Conservation (phyloP, 1,284 basidiomycete genomes). For the Paramarasmius palmivorus region DNA sequence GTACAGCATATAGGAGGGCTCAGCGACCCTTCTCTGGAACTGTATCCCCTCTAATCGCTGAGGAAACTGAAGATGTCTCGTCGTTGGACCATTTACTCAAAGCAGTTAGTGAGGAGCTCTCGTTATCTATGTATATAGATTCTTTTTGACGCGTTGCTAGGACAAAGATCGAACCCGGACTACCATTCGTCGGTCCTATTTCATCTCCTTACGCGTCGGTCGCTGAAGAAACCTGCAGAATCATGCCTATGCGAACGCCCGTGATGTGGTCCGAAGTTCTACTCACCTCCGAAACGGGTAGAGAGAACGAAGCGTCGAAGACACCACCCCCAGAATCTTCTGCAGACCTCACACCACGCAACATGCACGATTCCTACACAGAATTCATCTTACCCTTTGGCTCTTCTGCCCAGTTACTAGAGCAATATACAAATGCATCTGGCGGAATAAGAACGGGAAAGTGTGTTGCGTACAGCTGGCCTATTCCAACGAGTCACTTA, state of each 20-base stretch:
- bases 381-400: conserved; percentile 65
- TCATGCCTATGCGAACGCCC: conserved; percentile 52
- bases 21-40: neutral
- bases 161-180: conserved; percentile 54
- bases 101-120: conserved; percentile 50
- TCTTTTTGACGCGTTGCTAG: conserved; percentile 28
- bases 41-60: conserved; percentile 25
- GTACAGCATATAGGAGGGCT: neutral
- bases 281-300: conserved; percentile 25
- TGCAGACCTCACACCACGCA: conserved; percentile 40
- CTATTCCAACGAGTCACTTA: too few relatives aligned
- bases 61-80: conserved; percentile 60
- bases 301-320: conserved; percentile 17
- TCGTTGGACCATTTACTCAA: conserved; percentile 60
- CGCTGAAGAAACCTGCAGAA: conserved; percentile 27
- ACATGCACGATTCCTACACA: conserved; percentile 72
- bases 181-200: conserved; percentile 47
- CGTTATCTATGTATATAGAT: conserved; percentile 2
- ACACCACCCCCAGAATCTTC: conserved; percentile 18
- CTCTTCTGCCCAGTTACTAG: conserved; percentile 55
- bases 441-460: conserved; percentile 72
- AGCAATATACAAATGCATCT: conserved; percentile 68
- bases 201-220: neutral
- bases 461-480: too few relatives aligned
- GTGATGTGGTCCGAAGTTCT: conserved; percentile 62